Percentiles rank a stretch among this genome's conserved stretches.
Conservation (phyloP, 1,139 yeast genomes). For the Pneumocystis jirovecii region DNA sequence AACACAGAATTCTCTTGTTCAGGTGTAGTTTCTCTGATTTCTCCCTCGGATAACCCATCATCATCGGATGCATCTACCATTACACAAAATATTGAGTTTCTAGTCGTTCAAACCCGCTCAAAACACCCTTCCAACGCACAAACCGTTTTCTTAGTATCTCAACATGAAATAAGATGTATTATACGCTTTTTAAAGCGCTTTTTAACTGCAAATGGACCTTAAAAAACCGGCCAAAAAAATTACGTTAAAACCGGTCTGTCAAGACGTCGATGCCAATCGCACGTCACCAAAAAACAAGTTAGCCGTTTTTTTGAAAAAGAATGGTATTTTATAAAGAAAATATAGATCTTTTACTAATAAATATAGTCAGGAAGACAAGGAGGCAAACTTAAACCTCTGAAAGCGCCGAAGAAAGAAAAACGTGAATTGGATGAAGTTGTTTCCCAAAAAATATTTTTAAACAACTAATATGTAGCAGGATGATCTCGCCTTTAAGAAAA, state of each 20-base stretch:
- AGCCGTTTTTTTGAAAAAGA: background rate
- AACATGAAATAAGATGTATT: background rate
- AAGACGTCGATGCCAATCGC: background rate
- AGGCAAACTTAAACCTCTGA: constrained; percentile 11
- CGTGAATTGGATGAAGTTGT: constrained; percentile 5
- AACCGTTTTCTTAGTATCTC: background rate
- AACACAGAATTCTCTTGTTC: background rate
- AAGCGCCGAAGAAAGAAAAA: constrained; percentile 7
- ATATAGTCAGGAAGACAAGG: constrained; percentile 10
- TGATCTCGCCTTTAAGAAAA: constrained; percentile 11
- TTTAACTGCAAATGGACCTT: background rate
- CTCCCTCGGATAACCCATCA: background rate
- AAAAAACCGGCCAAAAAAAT: background rate
- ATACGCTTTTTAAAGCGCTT: background rate
- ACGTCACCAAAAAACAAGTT: background rate
- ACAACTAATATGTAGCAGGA: background rate
- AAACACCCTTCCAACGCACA: background rate
- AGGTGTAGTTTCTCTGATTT: background rate
- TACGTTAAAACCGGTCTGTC: background rate
- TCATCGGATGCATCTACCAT: background rate
- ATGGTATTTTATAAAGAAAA: background rate
- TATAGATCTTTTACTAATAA: background rate
- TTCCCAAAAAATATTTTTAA: background rate
- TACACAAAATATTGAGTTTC: background rate
- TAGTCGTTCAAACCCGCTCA: background rate